phyloP scores from a whole-genome alignment of 1,139 yeast genomes.

The Taphrina wiesneri region DNA sequence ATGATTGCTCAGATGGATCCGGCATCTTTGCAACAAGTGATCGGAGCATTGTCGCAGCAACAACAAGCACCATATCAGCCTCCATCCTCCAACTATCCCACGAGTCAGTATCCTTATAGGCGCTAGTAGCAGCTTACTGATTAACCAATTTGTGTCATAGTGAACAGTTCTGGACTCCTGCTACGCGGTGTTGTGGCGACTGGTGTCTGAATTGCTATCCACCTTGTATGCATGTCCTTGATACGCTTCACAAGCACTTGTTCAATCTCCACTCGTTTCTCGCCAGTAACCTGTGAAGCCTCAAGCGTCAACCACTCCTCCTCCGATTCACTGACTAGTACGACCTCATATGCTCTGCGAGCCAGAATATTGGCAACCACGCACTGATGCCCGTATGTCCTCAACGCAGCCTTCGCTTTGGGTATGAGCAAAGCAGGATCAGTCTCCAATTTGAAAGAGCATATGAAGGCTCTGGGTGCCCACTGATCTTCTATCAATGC shows the following conservation, averaged over 20 bases:
- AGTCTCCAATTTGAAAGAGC: constrained; percentile 92
- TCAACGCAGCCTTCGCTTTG: constrained; percentile 76
- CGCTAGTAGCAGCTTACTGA: neutral
- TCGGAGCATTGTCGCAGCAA: constrained; percentile 43
- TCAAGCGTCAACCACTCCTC: constrained; percentile 26
- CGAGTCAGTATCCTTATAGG: constrained; percentile 5
- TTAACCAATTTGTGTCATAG: neutral
- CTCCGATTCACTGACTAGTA: constrained; percentile 57
- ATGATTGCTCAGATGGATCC: constrained; percentile 44
- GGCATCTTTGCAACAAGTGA: constrained; percentile 43
- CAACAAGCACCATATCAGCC: constrained; percentile 35
- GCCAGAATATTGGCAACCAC: constrained; percentile 93
- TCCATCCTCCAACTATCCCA: neutral
- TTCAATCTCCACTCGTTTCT: constrained; percentile 42
- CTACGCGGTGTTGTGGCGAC: constrained; percentile 15
- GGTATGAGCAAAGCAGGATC: constrained; percentile 67
- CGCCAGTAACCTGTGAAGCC: constrained; percentile 32
- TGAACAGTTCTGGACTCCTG: constrained; percentile 10
- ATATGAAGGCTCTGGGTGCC: constrained; percentile 81
- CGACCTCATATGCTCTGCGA: constrained; percentile 83
- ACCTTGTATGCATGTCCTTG: constrained; percentile 5
- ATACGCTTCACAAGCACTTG: constrained; percentile 15
- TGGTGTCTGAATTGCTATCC: constrained; percentile 29
- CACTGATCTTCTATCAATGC: constrained; percentile 94
- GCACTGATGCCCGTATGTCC: constrained; percentile 83